Evolutionary conservation across 129 eudicot genomes (phyloP).

Genomic region (Mikania micrantha): DNA sequence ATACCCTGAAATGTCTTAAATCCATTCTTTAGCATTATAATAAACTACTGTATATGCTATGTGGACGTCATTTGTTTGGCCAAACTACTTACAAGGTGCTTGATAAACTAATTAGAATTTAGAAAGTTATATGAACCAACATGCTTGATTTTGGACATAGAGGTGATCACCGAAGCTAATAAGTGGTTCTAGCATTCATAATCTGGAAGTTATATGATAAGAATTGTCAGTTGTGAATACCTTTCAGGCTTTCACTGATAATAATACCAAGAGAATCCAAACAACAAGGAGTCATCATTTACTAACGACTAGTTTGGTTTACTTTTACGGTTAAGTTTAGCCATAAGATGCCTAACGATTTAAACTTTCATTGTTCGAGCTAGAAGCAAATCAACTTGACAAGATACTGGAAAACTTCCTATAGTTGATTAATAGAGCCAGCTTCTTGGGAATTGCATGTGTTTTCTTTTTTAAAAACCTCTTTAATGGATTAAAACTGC

Average conservation of each 20-base stretch:
- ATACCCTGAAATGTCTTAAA: not conserved
- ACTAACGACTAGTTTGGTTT: not conserved
- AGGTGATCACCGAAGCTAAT: not conserved
- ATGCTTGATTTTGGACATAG: slow-evolving; percentile 9
- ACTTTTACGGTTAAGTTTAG: not conserved
- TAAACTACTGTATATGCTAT: too few species aligned
- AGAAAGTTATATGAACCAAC: not conserved
- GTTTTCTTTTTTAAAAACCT: not conserved
- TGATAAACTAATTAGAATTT: not conserved
- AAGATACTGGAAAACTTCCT: not conserved
- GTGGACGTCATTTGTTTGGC: too few species aligned
- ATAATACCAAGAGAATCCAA: not conserved
- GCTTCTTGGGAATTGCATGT: slow-evolving; percentile 4
- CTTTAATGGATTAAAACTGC: not conserved
- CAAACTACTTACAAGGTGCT: too few species aligned
- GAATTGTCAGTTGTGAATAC: slow-evolving; percentile 10
- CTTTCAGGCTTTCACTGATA: not conserved
- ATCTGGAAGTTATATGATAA: not conserved
- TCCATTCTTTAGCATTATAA: not conserved
- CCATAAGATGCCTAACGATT: not conserved
- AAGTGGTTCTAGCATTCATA: not conserved
- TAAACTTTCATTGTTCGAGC: not conserved
- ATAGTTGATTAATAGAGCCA: not conserved
- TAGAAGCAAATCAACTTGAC: slow-evolving; percentile 2
- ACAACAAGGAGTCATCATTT: slow-evolving; percentile 7